A percentile compares a stretch with the other conserved stretches of the same genome.
These are phyloP conservation scores for Kwoniella sp. DNA, from an alignment of 768 basidiomycete genomes.

Conservation along the genomic window DNA sequence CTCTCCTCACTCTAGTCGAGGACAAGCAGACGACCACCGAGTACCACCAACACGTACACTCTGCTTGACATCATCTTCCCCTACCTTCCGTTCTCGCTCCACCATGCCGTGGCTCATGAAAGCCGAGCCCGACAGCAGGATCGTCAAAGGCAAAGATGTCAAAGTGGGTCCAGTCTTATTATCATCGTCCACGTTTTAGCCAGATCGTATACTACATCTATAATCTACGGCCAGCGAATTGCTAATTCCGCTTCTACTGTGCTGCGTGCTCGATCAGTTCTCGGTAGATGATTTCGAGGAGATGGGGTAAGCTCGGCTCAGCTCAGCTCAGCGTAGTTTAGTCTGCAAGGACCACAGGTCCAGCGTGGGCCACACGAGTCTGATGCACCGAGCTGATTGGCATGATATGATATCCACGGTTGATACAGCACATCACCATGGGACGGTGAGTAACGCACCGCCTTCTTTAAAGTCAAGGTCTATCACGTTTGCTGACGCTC, in stretches of 20 bases:
- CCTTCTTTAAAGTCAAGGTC: too few relatives aligned
- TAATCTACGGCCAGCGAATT: too few relatives aligned
- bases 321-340: too few relatives aligned
- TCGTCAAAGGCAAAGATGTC: constrained; percentile 57
- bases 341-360: too few relatives aligned
- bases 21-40: neutral
- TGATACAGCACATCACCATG: constrained; percentile 41
- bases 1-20: constrained; percentile 4
- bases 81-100: neutral
- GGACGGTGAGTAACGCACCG: constrained; percentile 47
- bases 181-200: too few relatives aligned
- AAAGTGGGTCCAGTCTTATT: constrained; percentile 52
- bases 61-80: constrained; percentile 8
- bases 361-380: too few relatives aligned
- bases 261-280: constrained; percentile 39
- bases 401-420: neutral
- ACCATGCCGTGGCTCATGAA: constrained; percentile 56
- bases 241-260: too few relatives aligned
- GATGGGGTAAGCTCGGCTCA: constrained; percentile 42
- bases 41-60: neutral
- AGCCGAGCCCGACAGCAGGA: constrained; percentile 56
- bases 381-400: neutral
- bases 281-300: constrained; percentile 55
- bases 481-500: neutral
- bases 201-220: too few relatives aligned